Base-by-base conservation (phyloP, 140 eudicot species). In the Senecio squalidus region DNA sequence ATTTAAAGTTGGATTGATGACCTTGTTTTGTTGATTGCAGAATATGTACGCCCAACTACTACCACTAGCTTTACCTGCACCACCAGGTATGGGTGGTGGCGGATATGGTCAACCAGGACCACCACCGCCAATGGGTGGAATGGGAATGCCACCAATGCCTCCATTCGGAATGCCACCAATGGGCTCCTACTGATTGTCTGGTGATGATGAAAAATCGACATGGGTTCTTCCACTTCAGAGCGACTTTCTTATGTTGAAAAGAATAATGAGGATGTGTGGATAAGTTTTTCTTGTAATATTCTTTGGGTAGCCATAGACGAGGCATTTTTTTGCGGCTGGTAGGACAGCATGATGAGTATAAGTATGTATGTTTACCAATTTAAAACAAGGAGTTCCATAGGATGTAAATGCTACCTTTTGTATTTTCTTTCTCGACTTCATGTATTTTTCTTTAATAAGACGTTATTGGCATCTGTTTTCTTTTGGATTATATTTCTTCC, bases 41-140 rank as follows among this genome's bases (percentile, higher is more conserved):
- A 91, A 91, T 77, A 83, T 83, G 98, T 86, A 91, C 45, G 98
- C 98, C 16, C 98, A 91, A 67, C 74, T 91, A 73, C 75, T 91
- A 64, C 98, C 98, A 66, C 97, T 90, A 58, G 98, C 98, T 66
- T 81, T 91, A 53, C 98, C 98, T 29, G 96, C 98, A 2, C 98
- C 98, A 20, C 86, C 95, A 34, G 85, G 82, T 80, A 88, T 89
- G 47, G 95, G 95, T 55, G 78, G 78, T 73, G 90, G 88, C 22
- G 73, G 78, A 24, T 82, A 80, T 9, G 85, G 86, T 18, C 95
- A 94, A 39, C 71, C 60, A 46, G 89, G 76, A 11, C 88, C 89
- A 22, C 87, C 80, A 18, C 97, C 83, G 20, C 88, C 81, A 22
- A 80, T 84, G 88, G 79, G 88, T 26, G 96, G 96, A 58, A 88